Base-by-base conservation (phyloP, 495 filamentous ascomycete species). In the Viridothelium virens region DNA sequence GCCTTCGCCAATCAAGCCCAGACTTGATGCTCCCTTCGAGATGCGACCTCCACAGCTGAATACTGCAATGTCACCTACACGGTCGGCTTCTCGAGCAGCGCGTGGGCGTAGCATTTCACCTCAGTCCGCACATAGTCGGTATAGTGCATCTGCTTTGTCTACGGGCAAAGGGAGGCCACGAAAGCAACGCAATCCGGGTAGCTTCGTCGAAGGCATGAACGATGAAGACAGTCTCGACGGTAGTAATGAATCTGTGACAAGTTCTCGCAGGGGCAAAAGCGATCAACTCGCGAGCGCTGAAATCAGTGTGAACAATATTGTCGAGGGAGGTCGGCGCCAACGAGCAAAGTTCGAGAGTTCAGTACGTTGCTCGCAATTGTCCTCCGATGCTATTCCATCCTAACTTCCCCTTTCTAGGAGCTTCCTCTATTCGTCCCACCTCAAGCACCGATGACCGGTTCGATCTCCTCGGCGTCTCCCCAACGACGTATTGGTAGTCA, bases 301-400 rank as follows among this genome's bases (percentile, higher is more conserved):
- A 66, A 98, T 98, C 72, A 97, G 92, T 76, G 83, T 96, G 69
- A 91, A 96, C 66, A 98, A 98, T 73, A 97, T 98, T 77, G 89
- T 98, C 65, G 92, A 97, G 77, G 94, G 95, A 71, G 91, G 91
- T 69, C 87, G 94, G 77, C 86, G 94, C 69, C 97, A 98, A 82
- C 86, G 91, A 73, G 90, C 94, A 68, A 96, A 96, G 79, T 98
- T 98, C 75, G 91, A 96, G 70, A 97, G 92, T 78, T 96, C 92
- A 70, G 92, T 97, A 84, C 86, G 91, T 82, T 31, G 37, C 33
- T 63, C 12, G 38, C 44, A 25, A 48, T 44, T 4, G 61, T 36
- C n/a, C 25, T 18, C 18, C 38, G 33, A 73, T 66, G 69, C 16
- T 62, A 56, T 41, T 46, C 4, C 53, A 39, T 48, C 65, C 67